Conservation (phyloP, 495 filamentous ascomycete genomes). For the Recurvomyces mirabilis region DNA sequence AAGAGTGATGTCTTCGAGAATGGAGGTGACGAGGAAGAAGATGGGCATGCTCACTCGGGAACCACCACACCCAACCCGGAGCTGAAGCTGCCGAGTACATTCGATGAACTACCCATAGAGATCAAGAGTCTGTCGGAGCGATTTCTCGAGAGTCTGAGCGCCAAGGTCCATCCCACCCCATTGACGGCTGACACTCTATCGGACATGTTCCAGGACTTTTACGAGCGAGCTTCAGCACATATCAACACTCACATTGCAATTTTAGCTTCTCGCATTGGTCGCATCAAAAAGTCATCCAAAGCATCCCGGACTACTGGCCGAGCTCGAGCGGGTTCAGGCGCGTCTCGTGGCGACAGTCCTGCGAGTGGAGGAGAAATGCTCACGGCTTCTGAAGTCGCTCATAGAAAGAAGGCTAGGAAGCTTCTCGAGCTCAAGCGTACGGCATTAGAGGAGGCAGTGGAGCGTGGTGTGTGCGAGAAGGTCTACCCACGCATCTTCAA, state of each 20-base stretch:
- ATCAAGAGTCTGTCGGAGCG: conserved; percentile 79
- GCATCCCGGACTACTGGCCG: conserved; percentile 27
- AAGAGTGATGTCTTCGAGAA: conserved; percentile 34
- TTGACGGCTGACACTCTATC: conserved; percentile 75
- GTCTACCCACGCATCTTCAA: conserved; percentile 83
- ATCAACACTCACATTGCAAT: conserved; percentile 80
- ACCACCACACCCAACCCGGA: background rate
- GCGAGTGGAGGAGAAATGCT: conserved; percentile 58
- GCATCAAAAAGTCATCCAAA: conserved; percentile 44
- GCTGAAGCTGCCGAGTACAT: conserved; percentile 47
- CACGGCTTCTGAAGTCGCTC: conserved; percentile 70
- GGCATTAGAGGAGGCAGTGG: conserved; percentile 83
- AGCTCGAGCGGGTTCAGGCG: conserved; percentile 14
- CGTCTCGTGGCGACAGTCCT: conserved; percentile 2
- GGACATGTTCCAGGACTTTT: conserved; percentile 89
- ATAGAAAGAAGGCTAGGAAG: conserved; percentile 65
- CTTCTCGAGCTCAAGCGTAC: conserved; percentile 62
- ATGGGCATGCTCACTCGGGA: conserved; percentile 32
- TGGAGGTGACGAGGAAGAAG: conserved; percentile 34
- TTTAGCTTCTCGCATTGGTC: conserved; percentile 61
- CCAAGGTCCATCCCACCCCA: conserved; percentile 75
- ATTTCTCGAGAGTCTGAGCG: conserved; percentile 83
- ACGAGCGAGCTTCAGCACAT: conserved; percentile 66
- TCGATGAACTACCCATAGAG: conserved; percentile 87
- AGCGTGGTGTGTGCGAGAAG: conserved; percentile 73